These are phyloP conservation scores for Lentinula guzmanii DNA, from an alignment of 768 basidiomycete genomes.

Conservation along the genomic window DNA sequence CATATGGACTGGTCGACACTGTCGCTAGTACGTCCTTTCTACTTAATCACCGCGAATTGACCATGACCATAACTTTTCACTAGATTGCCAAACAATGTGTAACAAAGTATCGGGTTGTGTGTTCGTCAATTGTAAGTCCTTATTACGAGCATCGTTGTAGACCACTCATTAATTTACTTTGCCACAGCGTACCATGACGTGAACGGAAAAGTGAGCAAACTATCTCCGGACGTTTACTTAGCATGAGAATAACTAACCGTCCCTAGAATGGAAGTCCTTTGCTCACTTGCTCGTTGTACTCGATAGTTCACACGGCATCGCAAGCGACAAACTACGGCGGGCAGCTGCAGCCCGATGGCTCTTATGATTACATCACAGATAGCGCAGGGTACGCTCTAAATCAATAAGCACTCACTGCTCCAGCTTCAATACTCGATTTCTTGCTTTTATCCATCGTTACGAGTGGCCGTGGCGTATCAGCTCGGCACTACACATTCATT, in stretches of 20 bases:
- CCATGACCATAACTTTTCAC: too few relatives aligned
- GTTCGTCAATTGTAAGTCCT: conserved; percentile 25
- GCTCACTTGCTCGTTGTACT: conserved; percentile 30
- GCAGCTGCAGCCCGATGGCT: conserved; percentile 36
- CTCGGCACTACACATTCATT: too few relatives aligned
- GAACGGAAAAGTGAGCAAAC: conserved; percentile 24
- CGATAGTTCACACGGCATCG: conserved; percentile 24
- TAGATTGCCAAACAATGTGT: conserved; percentile 29
- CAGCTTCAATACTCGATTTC: too few relatives aligned
- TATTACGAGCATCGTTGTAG: too few relatives aligned
- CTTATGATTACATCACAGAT: conserved; percentile 31
- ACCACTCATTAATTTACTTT: too few relatives aligned
- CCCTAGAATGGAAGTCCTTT: conserved; percentile 25
- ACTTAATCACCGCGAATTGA: too few relatives aligned
- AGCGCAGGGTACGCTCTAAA: conserved; percentile 31
- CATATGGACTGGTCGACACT: conserved; percentile 29
- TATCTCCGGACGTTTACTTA: too few relatives aligned
- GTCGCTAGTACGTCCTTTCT: conserved; percentile 17
- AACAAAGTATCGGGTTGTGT: conserved; percentile 23
- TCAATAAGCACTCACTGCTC: too few relatives aligned
- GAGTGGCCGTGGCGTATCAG: too few relatives aligned
- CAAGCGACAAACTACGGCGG: conserved; percentile 36
- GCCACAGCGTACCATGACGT: conserved; percentile 27
- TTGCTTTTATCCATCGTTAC: too few relatives aligned
- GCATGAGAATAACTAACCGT: background rate